Conservation (phyloP, 495 filamentous ascomycete species). For the Lepraria neglecta region DNA sequence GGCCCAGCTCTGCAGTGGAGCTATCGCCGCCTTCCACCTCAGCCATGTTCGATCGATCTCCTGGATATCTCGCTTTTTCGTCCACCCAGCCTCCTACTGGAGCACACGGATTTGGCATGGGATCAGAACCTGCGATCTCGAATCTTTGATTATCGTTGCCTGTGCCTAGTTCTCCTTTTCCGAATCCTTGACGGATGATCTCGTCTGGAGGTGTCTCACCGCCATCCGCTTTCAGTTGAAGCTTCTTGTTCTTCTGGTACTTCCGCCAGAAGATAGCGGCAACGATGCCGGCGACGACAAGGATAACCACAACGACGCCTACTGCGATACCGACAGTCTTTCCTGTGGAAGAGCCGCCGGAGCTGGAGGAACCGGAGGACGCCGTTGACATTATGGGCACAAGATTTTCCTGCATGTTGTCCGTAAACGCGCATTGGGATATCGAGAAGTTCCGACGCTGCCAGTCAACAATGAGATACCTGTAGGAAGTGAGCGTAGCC, state of each 20-base stretch:
- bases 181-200: constrained; percentile 21
- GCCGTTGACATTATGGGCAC: constrained; percentile 18
- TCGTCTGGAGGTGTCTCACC: constrained; percentile 29
- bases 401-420: constrained; percentile 12
- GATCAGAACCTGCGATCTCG: constrained; percentile 23
- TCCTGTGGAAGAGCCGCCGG: constrained; percentile 17
- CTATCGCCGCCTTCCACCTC: constrained; percentile 18
- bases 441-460: constrained; percentile 28
- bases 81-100: constrained; percentile 13
- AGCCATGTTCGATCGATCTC: constrained; percentile 8
- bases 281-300: constrained; percentile 16
- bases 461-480: constrained; percentile 30
- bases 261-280: constrained; percentile 15
- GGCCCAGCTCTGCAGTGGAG: constrained; percentile 18
- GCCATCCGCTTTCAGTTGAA: neutral
- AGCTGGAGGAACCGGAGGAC: neutral
- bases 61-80: constrained; percentile 20
- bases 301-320: constrained; percentile 22
- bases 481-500: neutral
- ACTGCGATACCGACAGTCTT: constrained; percentile 24
- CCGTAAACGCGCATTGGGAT: constrained; percentile 22
- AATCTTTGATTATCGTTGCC: constrained; percentile 19
- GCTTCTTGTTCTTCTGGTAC: constrained; percentile 10
- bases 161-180: constrained; percentile 26
- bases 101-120: constrained; percentile 8